These are phyloP conservation scores for Anacardium occidentale DNA, from an alignment of 345 rosid genomes.

Conservation along the genomic window DNA sequence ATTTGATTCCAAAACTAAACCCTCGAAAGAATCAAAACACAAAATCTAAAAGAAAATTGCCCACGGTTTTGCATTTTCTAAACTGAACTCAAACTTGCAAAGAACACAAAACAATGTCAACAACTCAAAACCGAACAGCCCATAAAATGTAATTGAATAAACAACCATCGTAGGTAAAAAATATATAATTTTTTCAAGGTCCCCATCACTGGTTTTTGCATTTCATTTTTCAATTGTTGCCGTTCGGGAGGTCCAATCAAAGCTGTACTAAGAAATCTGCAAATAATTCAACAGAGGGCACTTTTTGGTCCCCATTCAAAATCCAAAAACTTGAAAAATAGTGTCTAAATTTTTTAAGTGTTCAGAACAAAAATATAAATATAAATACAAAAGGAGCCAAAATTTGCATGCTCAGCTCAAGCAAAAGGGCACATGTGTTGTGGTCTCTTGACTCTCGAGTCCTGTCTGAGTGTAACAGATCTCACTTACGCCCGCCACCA, in stretches of 20 bases:
- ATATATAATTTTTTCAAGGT: too few relatives aligned
- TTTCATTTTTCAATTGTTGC: background rate
- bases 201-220: background rate
- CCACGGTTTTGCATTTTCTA: background rate
- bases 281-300: background rate
- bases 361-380: background rate
- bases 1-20: background rate
- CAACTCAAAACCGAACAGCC: too few relatives aligned
- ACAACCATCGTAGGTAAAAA: too few relatives aligned
- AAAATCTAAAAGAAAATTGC: background rate
- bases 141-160: too few relatives aligned
- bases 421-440: conserved; percentile 31
- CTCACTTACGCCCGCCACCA: conserved; percentile 1
- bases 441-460: conserved; percentile 7
- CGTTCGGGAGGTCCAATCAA: background rate
- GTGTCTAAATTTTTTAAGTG: background rate
- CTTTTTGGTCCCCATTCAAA: conserved; percentile 20
- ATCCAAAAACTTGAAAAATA: background rate
- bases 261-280: background rate
- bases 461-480: conserved; percentile 19
- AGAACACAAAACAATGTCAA: too few relatives aligned
- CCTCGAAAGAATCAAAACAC: too few relatives aligned
- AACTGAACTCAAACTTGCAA: too few relatives aligned
- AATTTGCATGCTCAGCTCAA: conserved; percentile 33
- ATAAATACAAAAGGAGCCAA: background rate